phyloP scores from a whole-genome alignment of 805 yeast species.

The Gaillardinia entomophila region DNA sequence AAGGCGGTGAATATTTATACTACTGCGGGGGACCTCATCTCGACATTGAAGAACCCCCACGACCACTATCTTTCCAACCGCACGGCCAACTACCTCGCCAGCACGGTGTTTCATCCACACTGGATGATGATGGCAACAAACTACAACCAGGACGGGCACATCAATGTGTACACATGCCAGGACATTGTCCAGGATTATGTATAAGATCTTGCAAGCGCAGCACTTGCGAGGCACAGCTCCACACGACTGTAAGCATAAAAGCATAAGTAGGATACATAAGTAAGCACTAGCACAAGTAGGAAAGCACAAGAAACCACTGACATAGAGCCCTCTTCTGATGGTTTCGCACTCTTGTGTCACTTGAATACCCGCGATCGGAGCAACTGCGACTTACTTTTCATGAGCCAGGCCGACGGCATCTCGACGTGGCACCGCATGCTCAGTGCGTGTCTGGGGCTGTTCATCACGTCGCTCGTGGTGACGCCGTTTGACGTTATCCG shows the following conservation, averaged over 20 bases:
- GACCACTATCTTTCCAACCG: conserved; percentile 39
- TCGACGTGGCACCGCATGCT: conserved; percentile 60
- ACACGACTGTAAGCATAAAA: too few species aligned
- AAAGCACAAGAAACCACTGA: too few species aligned
- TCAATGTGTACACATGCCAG: conserved; percentile 49
- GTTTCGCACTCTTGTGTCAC: too few species aligned
- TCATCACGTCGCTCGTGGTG: conserved; percentile 64
- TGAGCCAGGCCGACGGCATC: conserved; percentile 33
- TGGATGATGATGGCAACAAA: conserved; percentile 88
- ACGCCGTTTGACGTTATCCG: conserved; percentile 82
- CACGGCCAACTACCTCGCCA: conserved; percentile 52
- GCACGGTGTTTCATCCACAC: conserved; percentile 84
- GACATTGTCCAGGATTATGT: conserved; percentile 33
- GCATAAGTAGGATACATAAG: too few species aligned
- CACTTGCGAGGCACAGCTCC: too few species aligned
- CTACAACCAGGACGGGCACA: conserved; percentile 69
- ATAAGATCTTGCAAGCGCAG: too few species aligned
- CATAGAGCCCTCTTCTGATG: too few species aligned
- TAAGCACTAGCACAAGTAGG: too few species aligned
- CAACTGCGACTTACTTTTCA: too few species aligned
- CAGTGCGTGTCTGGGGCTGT: conserved; percentile 73
- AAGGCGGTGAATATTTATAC: conserved; percentile 77
- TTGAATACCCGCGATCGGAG: too few species aligned
- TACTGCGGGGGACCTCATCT: conserved; percentile 70
- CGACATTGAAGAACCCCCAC: conserved; percentile 51